A percentile compares a stretch with the other conserved stretches of the same genome.
Conservation (phyloP, 345 rosid species). For the Eucalyptus guilfoylei region DNA sequence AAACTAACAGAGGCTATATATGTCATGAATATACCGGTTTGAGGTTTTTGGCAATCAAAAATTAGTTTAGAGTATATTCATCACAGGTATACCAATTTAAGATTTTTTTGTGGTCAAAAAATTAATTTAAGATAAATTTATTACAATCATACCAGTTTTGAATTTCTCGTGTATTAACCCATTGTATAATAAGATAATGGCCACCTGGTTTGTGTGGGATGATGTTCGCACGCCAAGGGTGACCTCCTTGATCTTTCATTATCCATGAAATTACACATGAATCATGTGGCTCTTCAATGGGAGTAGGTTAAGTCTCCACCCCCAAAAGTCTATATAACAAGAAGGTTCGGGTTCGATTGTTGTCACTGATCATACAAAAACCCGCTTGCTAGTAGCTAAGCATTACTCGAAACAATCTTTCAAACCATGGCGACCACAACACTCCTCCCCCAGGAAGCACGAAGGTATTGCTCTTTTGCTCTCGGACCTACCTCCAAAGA, state of each 20-base stretch:
- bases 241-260: not conserved
- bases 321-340: not conserved
- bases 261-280: not conserved
- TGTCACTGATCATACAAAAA: not conserved
- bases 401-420: not conserved
- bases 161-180: too few species aligned
- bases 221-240: not conserved
- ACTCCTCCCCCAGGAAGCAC: not conserved
- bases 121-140: too few species aligned
- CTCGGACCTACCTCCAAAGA: not conserved
- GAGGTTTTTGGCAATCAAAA: too few species aligned
- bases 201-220: not conserved
- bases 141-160: accelerated
- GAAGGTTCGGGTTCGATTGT: not conserved
- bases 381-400: not conserved
- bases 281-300: not conserved
- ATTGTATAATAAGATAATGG: not conserved
- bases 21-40: too few species aligned
- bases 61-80: accelerated
- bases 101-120: too few species aligned
- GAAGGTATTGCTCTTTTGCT: not conserved
- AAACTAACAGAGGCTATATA: too few species aligned
- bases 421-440: not conserved
- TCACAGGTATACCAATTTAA: accelerated
- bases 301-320: not conserved